Evolutionary conservation across 2,329 filamentous ascomycete species (phyloP).

Genomic region (Trichoderma sp.): DNA sequence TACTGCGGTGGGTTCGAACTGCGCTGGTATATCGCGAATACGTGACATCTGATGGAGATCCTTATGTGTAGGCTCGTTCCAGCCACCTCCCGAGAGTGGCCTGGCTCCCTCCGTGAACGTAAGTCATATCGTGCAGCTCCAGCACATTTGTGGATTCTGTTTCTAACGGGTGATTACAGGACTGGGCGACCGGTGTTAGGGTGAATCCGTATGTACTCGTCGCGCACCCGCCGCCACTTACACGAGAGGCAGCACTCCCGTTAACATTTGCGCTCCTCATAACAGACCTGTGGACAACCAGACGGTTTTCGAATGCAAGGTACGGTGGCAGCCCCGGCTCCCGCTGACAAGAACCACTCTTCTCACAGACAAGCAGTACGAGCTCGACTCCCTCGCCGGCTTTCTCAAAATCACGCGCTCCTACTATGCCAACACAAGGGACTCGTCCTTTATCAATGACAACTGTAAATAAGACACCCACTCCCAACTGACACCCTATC

Average conservation of each 20-base stretch:
- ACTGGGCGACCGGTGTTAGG: conserved; percentile 32
- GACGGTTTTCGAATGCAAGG: conserved; percentile 38
- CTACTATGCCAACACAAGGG: conserved; percentile 71
- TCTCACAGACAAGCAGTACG: conserved; percentile 63
- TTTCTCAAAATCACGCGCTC: conserved; percentile 81
- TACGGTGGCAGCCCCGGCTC: background rate
- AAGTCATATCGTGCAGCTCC: background rate
- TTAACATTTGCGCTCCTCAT: background rate
- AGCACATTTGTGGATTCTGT: background rate
- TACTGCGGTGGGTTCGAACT: conserved; percentile 60
- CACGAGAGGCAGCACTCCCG: no score
- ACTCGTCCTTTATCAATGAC: conserved; percentile 63
- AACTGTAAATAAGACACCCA: conserved; percentile 30
- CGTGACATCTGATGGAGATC: conserved; percentile 1
- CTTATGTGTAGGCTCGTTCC: conserved; percentile 69
- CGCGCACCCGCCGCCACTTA: background rate
- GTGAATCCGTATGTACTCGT: conserved; percentile 34
- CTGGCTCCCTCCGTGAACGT: conserved; percentile 36
- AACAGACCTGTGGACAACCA: conserved; percentile 35
- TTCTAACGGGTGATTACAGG: conserved; percentile 21
- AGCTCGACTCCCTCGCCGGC: conserved; percentile 83
- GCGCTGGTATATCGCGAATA: background rate
- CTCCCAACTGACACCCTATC: no score
- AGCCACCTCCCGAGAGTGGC: conserved; percentile 76
- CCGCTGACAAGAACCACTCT: background rate